These are phyloP conservation scores for Elsinoe arachidis DNA, from an alignment of 2,329 filamentous ascomycete species.

Conservation along the genomic window DNA sequence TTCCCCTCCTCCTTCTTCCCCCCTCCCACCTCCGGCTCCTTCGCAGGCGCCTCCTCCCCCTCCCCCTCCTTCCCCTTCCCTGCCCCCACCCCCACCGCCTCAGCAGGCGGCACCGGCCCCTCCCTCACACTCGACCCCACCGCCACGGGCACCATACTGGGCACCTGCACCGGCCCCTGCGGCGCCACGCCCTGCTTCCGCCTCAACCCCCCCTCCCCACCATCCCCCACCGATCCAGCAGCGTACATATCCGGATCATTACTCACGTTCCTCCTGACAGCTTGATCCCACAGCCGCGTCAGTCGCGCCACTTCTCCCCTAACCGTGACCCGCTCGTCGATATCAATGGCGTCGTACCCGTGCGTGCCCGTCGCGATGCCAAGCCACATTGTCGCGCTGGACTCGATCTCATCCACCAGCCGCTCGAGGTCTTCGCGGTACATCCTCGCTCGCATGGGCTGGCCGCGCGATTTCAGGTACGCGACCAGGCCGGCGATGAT, in stretches of 20 bases:
- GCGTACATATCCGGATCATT: conserved; percentile 35
- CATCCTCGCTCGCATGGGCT: conserved; percentile 34
- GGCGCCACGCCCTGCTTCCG: conserved; percentile 12
- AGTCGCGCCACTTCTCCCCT: conserved; percentile 29
- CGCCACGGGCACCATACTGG: background rate
- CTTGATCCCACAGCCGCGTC: conserved; percentile 32
- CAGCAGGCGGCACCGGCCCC: background rate
- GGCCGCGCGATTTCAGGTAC: conserved; percentile 33
- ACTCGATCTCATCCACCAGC: conserved; percentile 35
- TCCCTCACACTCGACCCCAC: no score
- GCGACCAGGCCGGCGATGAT: conserved; percentile 34
- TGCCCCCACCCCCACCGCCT: background rate
- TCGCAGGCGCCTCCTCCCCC: background rate
- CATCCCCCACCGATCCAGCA: conserved; percentile 22
- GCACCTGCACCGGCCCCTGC: background rate
- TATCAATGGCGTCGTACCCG: conserved; percentile 40
- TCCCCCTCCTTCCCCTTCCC: background rate
- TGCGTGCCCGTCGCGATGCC: conserved; percentile 35
- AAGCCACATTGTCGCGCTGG: conserved; percentile 35
- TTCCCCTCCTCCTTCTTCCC: background rate
- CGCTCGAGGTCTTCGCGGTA: conserved; percentile 34
- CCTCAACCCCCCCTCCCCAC: conserved; percentile 20
- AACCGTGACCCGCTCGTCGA: conserved; percentile 36
- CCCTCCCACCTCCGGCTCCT: background rate
- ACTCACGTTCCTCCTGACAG: conserved; percentile 30